Base-by-base conservation (phyloP, 169 alveolate genomes). In the Plasmodium relictum region DNA sequence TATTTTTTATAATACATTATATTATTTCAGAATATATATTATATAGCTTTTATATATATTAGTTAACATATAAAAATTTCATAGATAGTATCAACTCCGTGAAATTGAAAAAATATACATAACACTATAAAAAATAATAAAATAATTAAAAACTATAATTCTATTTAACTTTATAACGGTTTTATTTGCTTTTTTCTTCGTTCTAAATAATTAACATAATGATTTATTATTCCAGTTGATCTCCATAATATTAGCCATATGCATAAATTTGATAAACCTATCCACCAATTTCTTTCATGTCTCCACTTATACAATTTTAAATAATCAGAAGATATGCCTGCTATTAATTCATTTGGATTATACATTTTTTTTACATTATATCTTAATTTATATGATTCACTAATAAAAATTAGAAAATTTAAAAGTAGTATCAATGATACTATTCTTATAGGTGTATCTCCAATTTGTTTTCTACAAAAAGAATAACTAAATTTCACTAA, bases 281-380 rank as follows among this genome's bases (percentile, higher is more conserved):
- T 70, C 92, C 92, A 86, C 92, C 92, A 86, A 63, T 86, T 86
- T 26, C 92, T 59, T 50, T 86, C 92, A 58, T 86, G 92, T 39
- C 92, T 86, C 92, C 92, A 86, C 59, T 71, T 86, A 68, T 86
- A 86, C 8, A 86, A 39, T 86, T 86, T 86, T 20, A 70, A 70
- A 73, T 86, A 48, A 31, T 86, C 92, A 10, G 72, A 39, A 16
- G 87, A 59, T 37, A 70, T n/a, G 14, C 88, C 74, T 1, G 85
- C 41, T 7, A 86, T 59, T 50, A 50, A 12, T 6, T 86, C 92
- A 48, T 86, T 71, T 12, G 74, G 88, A 50, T 72, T 69, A 45
- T 58, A 22, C 20, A 63, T 44, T n/a, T 70, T n/a, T 20, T 72
- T 69, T 39, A 86, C 58, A 7, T 56, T 48, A 86, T 86, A 86